phyloP scores from a whole-genome alignment of 2,329 filamentous ascomycete genomes.

The Penicillium hesseltinei region DNA sequence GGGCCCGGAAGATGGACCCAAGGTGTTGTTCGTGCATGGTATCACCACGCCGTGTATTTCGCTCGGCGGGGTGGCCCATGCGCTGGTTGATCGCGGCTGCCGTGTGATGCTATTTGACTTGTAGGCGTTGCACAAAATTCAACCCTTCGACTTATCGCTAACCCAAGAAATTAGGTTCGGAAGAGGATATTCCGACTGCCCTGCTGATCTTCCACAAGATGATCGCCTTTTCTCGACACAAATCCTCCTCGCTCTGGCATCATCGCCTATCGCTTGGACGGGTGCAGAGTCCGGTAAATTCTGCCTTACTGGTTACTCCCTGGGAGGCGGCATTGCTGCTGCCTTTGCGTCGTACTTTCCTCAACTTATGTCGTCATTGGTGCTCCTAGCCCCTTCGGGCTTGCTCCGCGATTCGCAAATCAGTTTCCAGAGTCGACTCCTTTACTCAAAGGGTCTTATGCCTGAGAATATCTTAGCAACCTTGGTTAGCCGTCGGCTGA shows the following conservation, averaged over 20 bases:
- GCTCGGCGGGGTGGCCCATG: conserved; percentile 64
- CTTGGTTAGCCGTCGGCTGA: conserved; percentile 53
- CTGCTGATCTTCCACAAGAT: conserved; percentile 66
- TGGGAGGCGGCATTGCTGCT: conserved; percentile 72
- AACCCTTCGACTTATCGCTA: background rate
- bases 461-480: conserved; percentile 57
- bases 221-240: conserved; percentile 71
- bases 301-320: conserved; percentile 72
- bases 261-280: conserved; percentile 68
- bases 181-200: conserved; percentile 73
- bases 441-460: conserved; percentile 61
- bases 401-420: conserved; percentile 67
- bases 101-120: conserved; percentile 75
- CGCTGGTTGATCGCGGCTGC: conserved; percentile 64
- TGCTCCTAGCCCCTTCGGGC: conserved; percentile 77
- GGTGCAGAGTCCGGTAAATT: conserved; percentile 54
- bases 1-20: conserved; percentile 69
- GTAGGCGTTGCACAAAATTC: conserved; percentile 29
- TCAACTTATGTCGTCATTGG: conserved; percentile 63
- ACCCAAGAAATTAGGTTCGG: conserved; percentile 46
- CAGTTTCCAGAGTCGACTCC: conserved; percentile 58
- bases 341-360: conserved; percentile 70
- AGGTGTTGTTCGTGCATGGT: conserved; percentile 74
- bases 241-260: conserved; percentile 67
- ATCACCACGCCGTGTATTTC: conserved; percentile 76